Conservation (phyloP, 2,329 filamentous ascomycete genomes). For the Monilinia vaccinii-corymbosi region DNA sequence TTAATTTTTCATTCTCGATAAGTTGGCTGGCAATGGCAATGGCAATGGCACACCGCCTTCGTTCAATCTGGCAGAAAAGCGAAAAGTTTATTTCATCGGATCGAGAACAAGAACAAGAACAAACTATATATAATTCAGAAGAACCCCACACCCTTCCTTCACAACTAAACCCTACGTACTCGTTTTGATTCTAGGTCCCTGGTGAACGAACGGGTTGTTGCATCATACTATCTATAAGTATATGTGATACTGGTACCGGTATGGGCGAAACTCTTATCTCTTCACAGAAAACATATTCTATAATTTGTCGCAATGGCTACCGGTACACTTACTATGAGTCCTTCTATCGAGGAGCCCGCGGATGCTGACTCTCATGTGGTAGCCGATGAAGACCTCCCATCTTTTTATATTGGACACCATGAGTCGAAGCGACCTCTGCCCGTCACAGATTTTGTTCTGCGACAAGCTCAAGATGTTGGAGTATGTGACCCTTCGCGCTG, state of each 20-base stretch:
- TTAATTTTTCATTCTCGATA: background rate
- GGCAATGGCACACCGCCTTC: background rate
- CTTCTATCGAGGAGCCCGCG: background rate
- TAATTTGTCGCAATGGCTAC: slow-evolving; percentile 3
- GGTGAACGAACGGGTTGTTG: background rate
- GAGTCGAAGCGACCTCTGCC: slow-evolving; percentile 53
- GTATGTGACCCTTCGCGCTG: slow-evolving; percentile 38
- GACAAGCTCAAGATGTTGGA: slow-evolving; percentile 58
- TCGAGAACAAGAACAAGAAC: background rate
- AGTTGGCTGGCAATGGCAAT: background rate
- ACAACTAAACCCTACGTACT: background rate
- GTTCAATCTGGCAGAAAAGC: background rate
- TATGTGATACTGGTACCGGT: background rate
- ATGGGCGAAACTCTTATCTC: background rate
- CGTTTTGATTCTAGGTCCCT: background rate
- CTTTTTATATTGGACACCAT: slow-evolving; percentile 67
- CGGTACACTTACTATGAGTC: background rate
- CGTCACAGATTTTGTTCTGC: slow-evolving; percentile 55
- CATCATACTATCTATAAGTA: background rate
- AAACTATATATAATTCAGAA: background rate
- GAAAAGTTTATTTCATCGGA: background rate
- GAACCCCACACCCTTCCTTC: background rate
- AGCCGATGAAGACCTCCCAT: slow-evolving; percentile 31
- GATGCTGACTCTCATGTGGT: slow-evolving; percentile 17
- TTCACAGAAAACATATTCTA: background rate